Base-by-base conservation (phyloP, 805 yeast species). In the Pichia insulana region DNA sequence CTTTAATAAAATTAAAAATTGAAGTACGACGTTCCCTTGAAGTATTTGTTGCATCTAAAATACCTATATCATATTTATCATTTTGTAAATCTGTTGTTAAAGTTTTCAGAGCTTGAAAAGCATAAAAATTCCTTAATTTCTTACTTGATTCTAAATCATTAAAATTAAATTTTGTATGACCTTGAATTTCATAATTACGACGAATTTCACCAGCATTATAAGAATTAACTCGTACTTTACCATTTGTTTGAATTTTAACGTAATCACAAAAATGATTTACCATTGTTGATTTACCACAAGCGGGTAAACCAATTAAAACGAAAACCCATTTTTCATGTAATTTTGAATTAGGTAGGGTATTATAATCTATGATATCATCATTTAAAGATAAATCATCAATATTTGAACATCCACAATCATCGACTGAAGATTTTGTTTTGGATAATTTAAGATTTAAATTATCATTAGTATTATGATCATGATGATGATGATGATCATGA, bases 11-110 rank as follows among this genome's bases (percentile, higher is more conserved):
- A 27, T 71, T 66, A 36, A 79, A 61, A 2, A 83, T 78, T 36
- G 70, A 64, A 28, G 61, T 58, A 50, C 94, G 66, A 52, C 94
- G 70, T 26, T 59, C 61, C 43, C 65, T 71, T 4, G 89, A 82
- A 6, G 86, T 77, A 41, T 61, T 61, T 7, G 65, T 61, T n/a
- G 92, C 92, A 60, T 83, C 94, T 54, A 83, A 79, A 11, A 90
- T 81, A 2, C 97, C 98, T 4, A 90, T 92, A 5, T 89, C 80
- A 1, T 95, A 94, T n/a, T 76, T 70, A 1, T 88, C 92, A 18
- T 74, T 70, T 31, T 83, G 58, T 8, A 92, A 73, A 59, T 80
- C 80, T 49, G 83, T 83, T 19, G 87, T 68, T 39, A 92, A 64
- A 53, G 81, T 82, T 45, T 83, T 84, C 44, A 90, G 65, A 0